These are phyloP conservation scores for Trichothecium roseum DNA, from an alignment of 2,329 filamentous ascomycete genomes.

Conservation along the genomic window DNA sequence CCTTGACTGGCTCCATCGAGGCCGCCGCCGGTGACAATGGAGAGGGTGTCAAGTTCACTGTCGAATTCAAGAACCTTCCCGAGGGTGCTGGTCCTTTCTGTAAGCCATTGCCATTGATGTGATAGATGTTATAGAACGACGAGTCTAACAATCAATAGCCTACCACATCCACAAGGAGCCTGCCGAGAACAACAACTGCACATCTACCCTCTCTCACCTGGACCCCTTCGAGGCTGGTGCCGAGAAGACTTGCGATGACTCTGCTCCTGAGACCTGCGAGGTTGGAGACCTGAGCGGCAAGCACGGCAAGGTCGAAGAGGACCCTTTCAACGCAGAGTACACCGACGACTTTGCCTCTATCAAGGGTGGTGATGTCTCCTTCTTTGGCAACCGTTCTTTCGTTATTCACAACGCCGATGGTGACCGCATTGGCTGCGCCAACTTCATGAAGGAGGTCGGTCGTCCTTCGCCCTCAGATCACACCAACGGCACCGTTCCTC, in stretches of 20 bases:
- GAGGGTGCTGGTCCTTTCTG: slow-evolving; percentile 47
- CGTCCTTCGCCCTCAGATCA: neutral
- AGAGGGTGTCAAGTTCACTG: slow-evolving; percentile 43
- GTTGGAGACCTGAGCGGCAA: slow-evolving; percentile 71
- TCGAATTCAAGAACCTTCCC: slow-evolving; percentile 49
- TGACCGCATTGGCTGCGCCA: slow-evolving; percentile 55
- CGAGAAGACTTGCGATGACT: slow-evolving; percentile 45
- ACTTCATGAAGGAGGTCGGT: slow-evolving; percentile 32
- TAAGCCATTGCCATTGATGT: slow-evolving; percentile 25
- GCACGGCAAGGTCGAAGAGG: slow-evolving; percentile 47
- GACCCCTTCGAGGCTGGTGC: slow-evolving; percentile 61
- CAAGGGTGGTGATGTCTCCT: slow-evolving; percentile 36
- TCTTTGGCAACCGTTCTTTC: slow-evolving; percentile 55
- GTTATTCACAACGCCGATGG: slow-evolving; percentile 55
- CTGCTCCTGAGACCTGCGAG: slow-evolving; percentile 54
- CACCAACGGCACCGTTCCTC: slow-evolving; percentile 2
- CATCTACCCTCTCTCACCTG: slow-evolving; percentile 53
- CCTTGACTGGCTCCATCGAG: slow-evolving; percentile 42
- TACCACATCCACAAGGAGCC: slow-evolving; percentile 64
- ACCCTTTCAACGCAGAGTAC: slow-evolving; percentile 40
- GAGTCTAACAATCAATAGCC: slow-evolving; percentile 27
- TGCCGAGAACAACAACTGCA: slow-evolving; percentile 56
- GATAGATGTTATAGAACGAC: neutral
- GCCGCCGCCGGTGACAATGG: slow-evolving; percentile 35
- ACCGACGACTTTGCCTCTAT: slow-evolving; percentile 49